phyloP scores from a whole-genome alignment of 139 green algal genomes.

The Chlamydomonas schloesseri region DNA sequence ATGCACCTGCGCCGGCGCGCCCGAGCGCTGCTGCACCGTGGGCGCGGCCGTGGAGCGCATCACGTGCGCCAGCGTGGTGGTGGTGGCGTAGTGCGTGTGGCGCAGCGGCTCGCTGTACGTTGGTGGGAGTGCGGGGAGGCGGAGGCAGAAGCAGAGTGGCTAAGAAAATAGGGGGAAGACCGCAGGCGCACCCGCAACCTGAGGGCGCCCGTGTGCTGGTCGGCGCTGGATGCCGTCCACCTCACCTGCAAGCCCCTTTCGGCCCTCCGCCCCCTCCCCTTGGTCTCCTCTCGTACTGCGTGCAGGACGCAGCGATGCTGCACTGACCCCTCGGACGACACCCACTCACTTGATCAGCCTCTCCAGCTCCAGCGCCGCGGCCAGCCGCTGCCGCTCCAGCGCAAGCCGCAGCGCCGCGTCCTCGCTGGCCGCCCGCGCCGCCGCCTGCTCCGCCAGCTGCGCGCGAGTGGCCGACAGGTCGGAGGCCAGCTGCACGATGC shows the following conservation, averaged over 20 bases:
- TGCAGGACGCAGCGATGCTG: too few species aligned
- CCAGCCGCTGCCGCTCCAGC: slow-evolving; percentile 35
- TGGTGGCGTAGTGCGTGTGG: slow-evolving; percentile 47
- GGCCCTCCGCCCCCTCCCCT: too few species aligned
- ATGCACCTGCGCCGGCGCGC: background rate
- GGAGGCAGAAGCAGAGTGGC: too few species aligned
- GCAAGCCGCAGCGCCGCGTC: slow-evolving; percentile 16
- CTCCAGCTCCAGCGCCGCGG: slow-evolving; percentile 42
- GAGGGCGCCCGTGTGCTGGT: too few species aligned
- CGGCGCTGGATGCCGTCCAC: too few species aligned
- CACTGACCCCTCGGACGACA: too few species aligned
- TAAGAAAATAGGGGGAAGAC: too few species aligned
- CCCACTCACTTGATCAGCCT: slow-evolving; percentile 51
- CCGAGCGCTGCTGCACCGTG: slow-evolving; percentile 29
- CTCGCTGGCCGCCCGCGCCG: background rate
- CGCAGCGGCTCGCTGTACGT: slow-evolving; percentile 51
- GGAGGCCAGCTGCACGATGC: background rate
- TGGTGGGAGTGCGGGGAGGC: too few species aligned
- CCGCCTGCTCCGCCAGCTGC: slow-evolving; percentile 22
- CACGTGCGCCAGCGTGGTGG: slow-evolving; percentile 49
- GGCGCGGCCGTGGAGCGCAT: slow-evolving; percentile 47
- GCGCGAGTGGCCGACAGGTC: background rate
- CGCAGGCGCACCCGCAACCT: too few species aligned
- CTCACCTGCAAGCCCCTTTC: too few species aligned
- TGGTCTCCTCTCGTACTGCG: too few species aligned